Conservation (phyloP, 768 basidiomycete genomes). For the Mycena leptocephala region DNA sequence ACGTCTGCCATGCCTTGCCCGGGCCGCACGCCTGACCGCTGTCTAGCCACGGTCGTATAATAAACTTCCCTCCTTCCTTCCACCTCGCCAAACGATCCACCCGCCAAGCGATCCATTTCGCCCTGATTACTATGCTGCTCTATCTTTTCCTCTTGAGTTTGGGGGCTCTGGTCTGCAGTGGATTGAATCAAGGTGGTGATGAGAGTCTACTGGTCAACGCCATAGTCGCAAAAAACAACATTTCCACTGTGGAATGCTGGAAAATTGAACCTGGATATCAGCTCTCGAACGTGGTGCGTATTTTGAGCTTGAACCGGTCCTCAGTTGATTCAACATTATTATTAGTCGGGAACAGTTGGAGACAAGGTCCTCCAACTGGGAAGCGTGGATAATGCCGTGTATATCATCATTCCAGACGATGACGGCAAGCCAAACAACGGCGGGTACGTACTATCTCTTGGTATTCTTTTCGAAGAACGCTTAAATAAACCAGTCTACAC, state of each 20-base stretch:
- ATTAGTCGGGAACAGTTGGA: conserved; percentile 36
- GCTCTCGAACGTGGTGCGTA: conserved; percentile 38
- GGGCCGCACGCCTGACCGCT: conserved; percentile 20
- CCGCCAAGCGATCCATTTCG: conserved; percentile 13
- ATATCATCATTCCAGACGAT: conserved; percentile 37
- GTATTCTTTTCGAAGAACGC: conserved; percentile 20
- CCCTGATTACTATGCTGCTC: conserved; percentile 28
- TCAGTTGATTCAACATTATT: conserved; percentile 10
- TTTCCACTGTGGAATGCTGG: conserved; percentile 40
- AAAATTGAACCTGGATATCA: conserved; percentile 37
- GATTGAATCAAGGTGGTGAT: conserved; percentile 21
- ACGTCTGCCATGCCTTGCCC: conserved; percentile 14
- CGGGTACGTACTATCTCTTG: conserved; percentile 27
- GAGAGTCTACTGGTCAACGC: conserved; percentile 37
- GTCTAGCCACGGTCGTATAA: conserved; percentile 13
- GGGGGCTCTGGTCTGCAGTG: conserved; percentile 17
- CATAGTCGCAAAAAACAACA: conserved; percentile 36
- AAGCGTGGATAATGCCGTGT: conserved; percentile 31
- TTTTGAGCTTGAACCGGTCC: conserved; percentile 10
- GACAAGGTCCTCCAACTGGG: conserved; percentile 38
- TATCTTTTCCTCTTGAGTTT: conserved; percentile 30
- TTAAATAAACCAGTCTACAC: conserved; percentile 35
- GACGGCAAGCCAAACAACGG: conserved; percentile 39
- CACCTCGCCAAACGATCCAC: conserved; percentile 18
- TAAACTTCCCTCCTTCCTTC: conserved; percentile 19